phyloP scores from a whole-genome alignment of 169 alveolate genomes.

The Plasmodium cynomolgi region DNA sequence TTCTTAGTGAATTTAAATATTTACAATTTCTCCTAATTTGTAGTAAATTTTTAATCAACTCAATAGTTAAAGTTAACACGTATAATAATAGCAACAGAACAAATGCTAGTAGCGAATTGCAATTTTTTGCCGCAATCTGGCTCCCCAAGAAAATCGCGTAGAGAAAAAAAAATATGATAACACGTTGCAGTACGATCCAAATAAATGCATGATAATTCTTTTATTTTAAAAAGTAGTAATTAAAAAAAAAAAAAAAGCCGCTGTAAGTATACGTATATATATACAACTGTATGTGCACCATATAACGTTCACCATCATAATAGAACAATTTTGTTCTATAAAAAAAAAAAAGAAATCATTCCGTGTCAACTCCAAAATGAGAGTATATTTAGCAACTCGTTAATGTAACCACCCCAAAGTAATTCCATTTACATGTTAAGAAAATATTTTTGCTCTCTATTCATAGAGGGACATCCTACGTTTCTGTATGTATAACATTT shows the following conservation, averaged over 20 bases:
- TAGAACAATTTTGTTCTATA: constrained; percentile 2
- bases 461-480: background rate
- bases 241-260: background rate
- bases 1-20: background rate
- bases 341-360: background rate
- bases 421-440: background rate
- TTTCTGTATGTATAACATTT: background rate
- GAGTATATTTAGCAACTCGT: background rate
- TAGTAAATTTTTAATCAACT: background rate
- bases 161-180: background rate
- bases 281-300: background rate
- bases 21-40: background rate
- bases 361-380: background rate
- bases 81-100: background rate
- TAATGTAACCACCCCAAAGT: background rate
- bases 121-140: background rate
- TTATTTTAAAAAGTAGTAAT: background rate
- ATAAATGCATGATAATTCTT: background rate
- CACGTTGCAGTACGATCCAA: background rate
- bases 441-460: background rate
- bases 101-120: background rate
- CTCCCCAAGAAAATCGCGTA: background rate
- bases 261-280: background rate
- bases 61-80: background rate
- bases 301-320: background rate